A percentile compares a stretch with the other conserved stretches of the same genome.
phyloP scores from a whole-genome alignment of 768 basidiomycete genomes.

The Calocera viscosa region DNA sequence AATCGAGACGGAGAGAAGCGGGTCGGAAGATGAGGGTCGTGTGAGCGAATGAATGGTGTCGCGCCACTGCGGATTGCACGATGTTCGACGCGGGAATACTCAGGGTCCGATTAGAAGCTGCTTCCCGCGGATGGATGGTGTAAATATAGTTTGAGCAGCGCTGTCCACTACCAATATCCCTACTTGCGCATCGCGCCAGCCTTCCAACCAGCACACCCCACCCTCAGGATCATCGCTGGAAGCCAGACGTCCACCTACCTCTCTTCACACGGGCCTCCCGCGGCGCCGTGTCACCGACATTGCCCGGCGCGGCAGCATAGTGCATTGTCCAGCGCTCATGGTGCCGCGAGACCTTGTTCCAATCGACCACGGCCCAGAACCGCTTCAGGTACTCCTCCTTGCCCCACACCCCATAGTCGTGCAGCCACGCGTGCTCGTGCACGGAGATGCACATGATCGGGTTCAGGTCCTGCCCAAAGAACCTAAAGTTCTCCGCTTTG shows the following conservation, averaged over 20 bases:
- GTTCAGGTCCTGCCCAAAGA: background rate
- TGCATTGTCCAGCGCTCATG: no score
- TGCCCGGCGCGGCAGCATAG: no score
- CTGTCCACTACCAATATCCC: background rate
- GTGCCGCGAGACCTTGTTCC: constrained; percentile 40
- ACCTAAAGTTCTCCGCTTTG: background rate
- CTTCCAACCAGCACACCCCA: no score
- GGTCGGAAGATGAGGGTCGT: background rate
- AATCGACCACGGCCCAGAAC: constrained; percentile 76
- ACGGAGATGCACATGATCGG: constrained; percentile 29
- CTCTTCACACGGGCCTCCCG: no score
- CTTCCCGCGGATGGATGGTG: background rate
- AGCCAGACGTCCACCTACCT: no score
- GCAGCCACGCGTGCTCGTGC: constrained; percentile 79
- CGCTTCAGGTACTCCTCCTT: constrained; percentile 72
- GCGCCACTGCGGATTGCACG: background rate
- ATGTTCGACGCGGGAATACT: background rate
- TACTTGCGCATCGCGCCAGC: no score
- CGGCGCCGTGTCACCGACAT: no score
- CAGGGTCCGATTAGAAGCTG: background rate
- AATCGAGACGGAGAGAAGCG: no score
- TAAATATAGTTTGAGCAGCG: background rate
- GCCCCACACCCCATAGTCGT: constrained; percentile 79
- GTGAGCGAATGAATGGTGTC: background rate
- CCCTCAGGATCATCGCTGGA: no score